A percentile compares a stretch with the other conserved stretches of the same genome.
phyloP scores from a whole-genome alignment of 768 basidiomycete genomes.

The Daedalea quercina region DNA sequence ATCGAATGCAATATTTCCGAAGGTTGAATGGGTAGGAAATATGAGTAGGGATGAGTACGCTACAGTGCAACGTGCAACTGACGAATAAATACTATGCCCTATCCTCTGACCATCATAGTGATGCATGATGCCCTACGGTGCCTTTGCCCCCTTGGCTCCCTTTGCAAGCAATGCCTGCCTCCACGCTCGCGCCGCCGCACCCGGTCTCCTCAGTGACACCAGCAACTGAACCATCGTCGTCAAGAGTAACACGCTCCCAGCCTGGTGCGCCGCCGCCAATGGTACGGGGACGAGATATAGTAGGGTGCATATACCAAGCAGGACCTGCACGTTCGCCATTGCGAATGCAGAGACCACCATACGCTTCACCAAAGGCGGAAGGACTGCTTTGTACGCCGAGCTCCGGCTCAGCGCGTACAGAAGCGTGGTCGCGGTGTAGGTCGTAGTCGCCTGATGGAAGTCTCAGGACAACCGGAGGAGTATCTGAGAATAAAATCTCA shows the following conservation, averaged over 20 bases:
- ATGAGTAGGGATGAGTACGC: background rate
- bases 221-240: slow-evolving; percentile 77
- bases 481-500: slow-evolving; percentile 29
- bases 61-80: background rate
- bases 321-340: slow-evolving; percentile 81
- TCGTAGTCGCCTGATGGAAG: slow-evolving; percentile 68
- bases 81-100: background rate
- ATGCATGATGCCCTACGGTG: background rate
- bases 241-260: slow-evolving; percentile 84
- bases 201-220: slow-evolving; percentile 64
- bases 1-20: background rate
- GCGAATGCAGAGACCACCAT: slow-evolving; percentile 58
- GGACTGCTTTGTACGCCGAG: slow-evolving; percentile 33
- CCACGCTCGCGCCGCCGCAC: slow-evolving; percentile 58
- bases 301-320: slow-evolving; percentile 72
- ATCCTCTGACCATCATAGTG: background rate
- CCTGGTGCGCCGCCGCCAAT: slow-evolving; percentile 91
- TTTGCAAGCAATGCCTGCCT: slow-evolving; percentile 27
- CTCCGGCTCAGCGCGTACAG: slow-evolving; percentile 57
- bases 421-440: slow-evolving; percentile 62
- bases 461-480: background rate
- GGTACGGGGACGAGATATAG: slow-evolving; percentile 91
- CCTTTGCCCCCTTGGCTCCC: background rate
- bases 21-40: background rate
- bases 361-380: slow-evolving; percentile 57